phyloP scores from a whole-genome alignment of 2,329 filamentous ascomycete species.

The Plectosphaerella plurivora region DNA sequence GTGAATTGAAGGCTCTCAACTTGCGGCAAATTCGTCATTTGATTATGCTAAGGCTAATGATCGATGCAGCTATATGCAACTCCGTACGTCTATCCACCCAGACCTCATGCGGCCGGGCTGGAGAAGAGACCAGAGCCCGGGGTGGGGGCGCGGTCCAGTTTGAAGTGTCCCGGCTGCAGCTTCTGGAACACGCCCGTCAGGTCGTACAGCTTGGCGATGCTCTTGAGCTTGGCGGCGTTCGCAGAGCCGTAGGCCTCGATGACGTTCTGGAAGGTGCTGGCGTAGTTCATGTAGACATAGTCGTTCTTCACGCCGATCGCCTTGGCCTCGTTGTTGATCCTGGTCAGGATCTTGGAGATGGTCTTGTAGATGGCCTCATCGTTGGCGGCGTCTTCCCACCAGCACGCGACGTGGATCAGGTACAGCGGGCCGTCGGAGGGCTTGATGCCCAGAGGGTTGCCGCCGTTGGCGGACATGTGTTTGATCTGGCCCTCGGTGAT shows the following conservation, averaged over 20 bases:
- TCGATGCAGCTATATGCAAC: no score
- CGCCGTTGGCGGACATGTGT: slow-evolving; percentile 28
- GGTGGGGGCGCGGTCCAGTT: slow-evolving; percentile 14
- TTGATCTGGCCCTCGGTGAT: slow-evolving; percentile 31
- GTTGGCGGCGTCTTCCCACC: slow-evolving; percentile 14
- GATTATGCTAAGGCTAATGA: no score
- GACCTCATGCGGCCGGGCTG: not conserved
- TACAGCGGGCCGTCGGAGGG: slow-evolving; percentile 18
- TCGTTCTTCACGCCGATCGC: slow-evolving; percentile 9
- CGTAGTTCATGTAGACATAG: slow-evolving; percentile 39
- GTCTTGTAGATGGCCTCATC: slow-evolving; percentile 14
- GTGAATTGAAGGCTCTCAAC: no score
- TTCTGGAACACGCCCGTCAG: slow-evolving; percentile 26
- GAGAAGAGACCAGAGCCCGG: slow-evolving; percentile 7
- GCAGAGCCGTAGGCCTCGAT: slow-evolving; percentile 30
- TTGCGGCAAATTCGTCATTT: no score
- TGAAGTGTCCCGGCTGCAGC: slow-evolving; percentile 23
- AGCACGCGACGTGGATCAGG: slow-evolving; percentile 13
- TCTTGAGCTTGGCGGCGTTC: slow-evolving; percentile 22
- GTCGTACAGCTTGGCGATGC: slow-evolving; percentile 25
- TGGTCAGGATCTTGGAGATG: slow-evolving; percentile 12
- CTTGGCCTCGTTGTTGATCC: slow-evolving; percentile 10
- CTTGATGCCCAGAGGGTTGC: slow-evolving; percentile 30
- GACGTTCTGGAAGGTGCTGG: slow-evolving; percentile 29
- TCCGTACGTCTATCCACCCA: not conserved